Evolutionary conservation across 495 filamentous ascomycete genomes (phyloP).

Genomic region (Ramalina peruviana): DNA sequence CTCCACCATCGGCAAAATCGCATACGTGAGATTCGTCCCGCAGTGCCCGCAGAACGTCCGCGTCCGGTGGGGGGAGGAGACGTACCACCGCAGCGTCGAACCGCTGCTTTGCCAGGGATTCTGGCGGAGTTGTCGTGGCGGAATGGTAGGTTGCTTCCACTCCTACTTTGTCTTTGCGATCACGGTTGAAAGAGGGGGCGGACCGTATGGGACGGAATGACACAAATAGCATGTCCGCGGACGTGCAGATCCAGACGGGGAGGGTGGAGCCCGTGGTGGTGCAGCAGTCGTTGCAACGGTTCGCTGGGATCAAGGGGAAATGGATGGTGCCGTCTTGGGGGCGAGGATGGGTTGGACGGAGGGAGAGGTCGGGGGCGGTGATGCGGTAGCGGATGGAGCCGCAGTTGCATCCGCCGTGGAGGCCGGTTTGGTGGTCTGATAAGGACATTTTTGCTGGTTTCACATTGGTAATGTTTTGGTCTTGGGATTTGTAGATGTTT

Average conservation of each 20-base stretch:
- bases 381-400: constrained; percentile 25
- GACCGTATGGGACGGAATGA: background rate
- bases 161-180: too few relatives aligned
- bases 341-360: constrained; percentile 9
- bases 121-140: too few relatives aligned
- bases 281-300: constrained; percentile 24
- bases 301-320: constrained; percentile 13
- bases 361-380: constrained; percentile 13
- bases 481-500: too few relatives aligned
- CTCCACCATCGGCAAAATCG: background rate
- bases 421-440: constrained; percentile 10
- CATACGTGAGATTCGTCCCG: constrained; percentile 14
- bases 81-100: background rate
- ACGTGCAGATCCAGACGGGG: constrained; percentile 2
- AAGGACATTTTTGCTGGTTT: constrained; percentile 10
- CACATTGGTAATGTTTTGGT: too few relatives aligned
- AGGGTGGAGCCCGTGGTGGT: constrained; percentile 14
- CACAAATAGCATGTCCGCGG: constrained; percentile 9
- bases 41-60: constrained; percentile 18
- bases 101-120: background rate
- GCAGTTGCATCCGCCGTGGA: constrained; percentile 30
- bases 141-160: too few relatives aligned
- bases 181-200: background rate
- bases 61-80: background rate
- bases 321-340: constrained; percentile 2